Conservation (phyloP, 164 flowering plant genomes). For the Akebia trifoliata region DNA sequence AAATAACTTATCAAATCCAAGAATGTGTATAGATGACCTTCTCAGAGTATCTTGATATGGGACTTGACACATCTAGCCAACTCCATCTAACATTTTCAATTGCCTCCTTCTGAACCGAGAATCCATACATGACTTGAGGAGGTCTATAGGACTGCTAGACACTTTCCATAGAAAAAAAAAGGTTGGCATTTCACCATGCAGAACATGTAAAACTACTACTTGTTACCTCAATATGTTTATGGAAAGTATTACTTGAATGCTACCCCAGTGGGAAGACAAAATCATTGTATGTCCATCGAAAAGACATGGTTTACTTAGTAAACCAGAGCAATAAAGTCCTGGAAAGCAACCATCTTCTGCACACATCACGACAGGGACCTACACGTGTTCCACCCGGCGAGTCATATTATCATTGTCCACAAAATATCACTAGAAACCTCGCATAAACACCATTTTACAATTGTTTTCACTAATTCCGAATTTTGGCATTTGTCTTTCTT, state of each 20-base stretch:
- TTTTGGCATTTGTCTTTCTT: too few relatives aligned
- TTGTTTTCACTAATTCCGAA: too few relatives aligned
- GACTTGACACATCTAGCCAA: too few relatives aligned
- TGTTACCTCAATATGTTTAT: slow-evolving; percentile 65
- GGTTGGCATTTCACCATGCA: neutral
- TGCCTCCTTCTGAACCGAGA: slow-evolving; percentile 16
- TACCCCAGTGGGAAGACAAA: slow-evolving; percentile 70
- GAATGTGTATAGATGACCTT: too few relatives aligned
- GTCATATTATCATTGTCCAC: too few relatives aligned
- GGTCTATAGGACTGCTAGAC: too few relatives aligned
- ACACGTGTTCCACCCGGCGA: too few relatives aligned
- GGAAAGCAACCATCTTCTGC: too few relatives aligned
- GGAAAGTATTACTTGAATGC: slow-evolving; percentile 57
- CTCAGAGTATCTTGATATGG: too few relatives aligned
- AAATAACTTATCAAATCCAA: neutral
- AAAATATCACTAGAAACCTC: too few relatives aligned
- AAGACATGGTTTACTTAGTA: slow-evolving; percentile 71
- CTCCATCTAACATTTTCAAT: slow-evolving; percentile 38
- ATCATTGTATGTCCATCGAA: slow-evolving; percentile 74
- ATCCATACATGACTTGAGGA: slow-evolving; percentile 70
- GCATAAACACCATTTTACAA: too few relatives aligned
- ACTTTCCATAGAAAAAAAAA: slow-evolving; percentile 31
- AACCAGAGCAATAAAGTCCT: slow-evolving; percentile 33
- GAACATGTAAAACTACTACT: neutral
- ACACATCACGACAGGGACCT: too few relatives aligned